Percentiles rank a stretch among this genome's conserved stretches.
These are phyloP conservation scores for Kazachstania sp. DNA, from an alignment of 1,139 yeast species.

Conservation along the genomic window DNA sequence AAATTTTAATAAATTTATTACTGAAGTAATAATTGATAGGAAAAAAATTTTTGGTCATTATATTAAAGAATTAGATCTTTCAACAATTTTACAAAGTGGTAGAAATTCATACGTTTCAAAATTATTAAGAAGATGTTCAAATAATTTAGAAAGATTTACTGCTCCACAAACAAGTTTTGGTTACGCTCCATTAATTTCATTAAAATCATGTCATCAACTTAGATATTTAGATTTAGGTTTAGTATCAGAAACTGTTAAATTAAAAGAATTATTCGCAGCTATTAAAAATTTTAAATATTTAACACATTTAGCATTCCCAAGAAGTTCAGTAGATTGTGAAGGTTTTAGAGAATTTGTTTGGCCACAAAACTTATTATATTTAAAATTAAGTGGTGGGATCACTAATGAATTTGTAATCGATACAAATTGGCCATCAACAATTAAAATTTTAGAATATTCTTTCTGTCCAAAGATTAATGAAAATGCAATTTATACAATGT, in stretches of 20 bases:
- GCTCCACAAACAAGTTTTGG: constrained; percentile 98
- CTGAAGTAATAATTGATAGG: constrained; percentile 43
- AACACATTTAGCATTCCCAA: constrained; percentile 76
- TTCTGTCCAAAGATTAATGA: constrained; percentile 77
- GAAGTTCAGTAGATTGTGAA: constrained; percentile 74
- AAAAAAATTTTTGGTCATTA: constrained; percentile 32
- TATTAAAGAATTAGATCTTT: constrained; percentile 55
- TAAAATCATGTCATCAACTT: constrained; percentile 59
- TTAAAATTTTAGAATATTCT: constrained; percentile 66
- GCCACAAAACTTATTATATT: constrained; percentile 68
- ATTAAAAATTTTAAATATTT: constrained; percentile 53
- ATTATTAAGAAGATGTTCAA: constrained; percentile 64
- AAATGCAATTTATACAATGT: constrained; percentile 50
- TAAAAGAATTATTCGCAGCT: constrained; percentile 69
- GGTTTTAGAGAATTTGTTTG: constrained; percentile 46
- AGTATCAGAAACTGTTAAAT: constrained; percentile 83
- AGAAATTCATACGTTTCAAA: constrained; percentile 85
- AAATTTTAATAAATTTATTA: constrained; percentile 68
- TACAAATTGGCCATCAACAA: constrained; percentile 62
- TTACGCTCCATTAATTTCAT: constrained; percentile 71
- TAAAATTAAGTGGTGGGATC: constrained; percentile 83
- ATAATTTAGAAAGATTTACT: constrained; percentile 53
- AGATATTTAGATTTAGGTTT: constrained; percentile 69
- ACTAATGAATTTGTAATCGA: constrained; percentile 65
- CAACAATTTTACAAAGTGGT: constrained; percentile 82